Evolutionary conservation across 345 rosid genomes (phyloP).

Genomic region (Sonneratia caseolaris): DNA sequence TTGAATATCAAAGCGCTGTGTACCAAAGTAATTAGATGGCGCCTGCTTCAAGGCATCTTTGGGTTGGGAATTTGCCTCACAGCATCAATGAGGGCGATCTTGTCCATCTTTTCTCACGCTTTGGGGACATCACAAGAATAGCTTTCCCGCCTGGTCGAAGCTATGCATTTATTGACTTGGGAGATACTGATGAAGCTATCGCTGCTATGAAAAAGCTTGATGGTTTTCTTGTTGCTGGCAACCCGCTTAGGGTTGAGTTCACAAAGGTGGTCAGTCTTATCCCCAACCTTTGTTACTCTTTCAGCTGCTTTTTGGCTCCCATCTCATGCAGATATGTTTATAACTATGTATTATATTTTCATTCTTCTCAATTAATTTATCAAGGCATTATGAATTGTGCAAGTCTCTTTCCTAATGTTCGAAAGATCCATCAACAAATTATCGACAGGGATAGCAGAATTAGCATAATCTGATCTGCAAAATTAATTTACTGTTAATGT

Average conservation of each 20-base stretch:
- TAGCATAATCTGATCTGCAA: not conserved
- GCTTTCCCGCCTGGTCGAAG: slow-evolving; percentile 82
- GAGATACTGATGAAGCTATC: slow-evolving; percentile 58
- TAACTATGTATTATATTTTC: not conserved
- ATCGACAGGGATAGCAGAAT: not conserved
- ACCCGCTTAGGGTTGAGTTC: slow-evolving; percentile 85
- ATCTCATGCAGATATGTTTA: not conserved
- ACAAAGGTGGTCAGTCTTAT: slow-evolving; percentile 96
- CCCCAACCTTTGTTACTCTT: slow-evolving; percentile 14
- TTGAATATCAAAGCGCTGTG: slow-evolving; percentile 18
- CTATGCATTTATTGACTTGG: slow-evolving; percentile 69
- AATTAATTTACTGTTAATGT: not conserved
- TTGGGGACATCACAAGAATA: slow-evolving; percentile 69
- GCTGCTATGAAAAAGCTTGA: slow-evolving; percentile 64
- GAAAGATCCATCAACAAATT: not conserved
- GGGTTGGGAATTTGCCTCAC: slow-evolving; percentile 87
- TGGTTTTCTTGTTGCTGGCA: slow-evolving; percentile 66
- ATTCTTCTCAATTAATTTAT: not conserved
- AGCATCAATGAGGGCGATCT: slow-evolving; percentile 45
- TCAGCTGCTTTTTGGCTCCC: not conserved
- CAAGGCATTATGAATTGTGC: not conserved
- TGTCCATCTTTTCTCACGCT: slow-evolving; percentile 36
- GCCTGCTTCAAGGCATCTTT: slow-evolving; percentile 82
- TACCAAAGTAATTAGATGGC: slow-evolving; percentile 24
- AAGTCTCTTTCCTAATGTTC: not conserved